Evolutionary conservation across 371 early-diverging fungal species (phyloP).

Genomic region (Phascolomyces articulosus): DNA sequence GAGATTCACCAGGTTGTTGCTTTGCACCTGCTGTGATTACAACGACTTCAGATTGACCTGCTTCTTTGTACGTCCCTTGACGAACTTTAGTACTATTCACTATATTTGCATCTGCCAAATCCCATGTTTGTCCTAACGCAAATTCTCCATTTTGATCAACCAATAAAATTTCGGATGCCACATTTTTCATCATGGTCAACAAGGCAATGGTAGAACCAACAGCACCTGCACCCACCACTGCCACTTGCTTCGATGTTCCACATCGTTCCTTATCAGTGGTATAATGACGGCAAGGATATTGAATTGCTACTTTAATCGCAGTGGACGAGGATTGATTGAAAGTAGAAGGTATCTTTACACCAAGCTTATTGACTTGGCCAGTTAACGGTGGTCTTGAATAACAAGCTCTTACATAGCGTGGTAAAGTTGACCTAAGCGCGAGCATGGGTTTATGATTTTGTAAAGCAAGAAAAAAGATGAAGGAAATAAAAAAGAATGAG

Average conservation of each 20-base stretch:
- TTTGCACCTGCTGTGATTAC: slow-evolving; percentile 90
- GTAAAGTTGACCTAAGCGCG: too few relatives aligned
- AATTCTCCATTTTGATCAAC: slow-evolving; percentile 69
- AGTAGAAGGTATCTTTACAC: too few relatives aligned
- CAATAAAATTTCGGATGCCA: slow-evolving; percentile 72
- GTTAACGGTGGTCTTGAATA: too few relatives aligned
- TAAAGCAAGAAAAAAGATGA: too few relatives aligned
- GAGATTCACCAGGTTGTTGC: slow-evolving; percentile 78
- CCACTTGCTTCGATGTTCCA: slow-evolving; percentile 28
- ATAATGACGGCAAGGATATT: neutral
- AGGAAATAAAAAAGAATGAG: too few relatives aligned
- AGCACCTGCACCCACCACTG: slow-evolving; percentile 83
- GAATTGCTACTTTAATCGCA: neutral
- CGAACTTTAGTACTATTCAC: slow-evolving; percentile 67
- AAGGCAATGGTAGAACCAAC: slow-evolving; percentile 84
- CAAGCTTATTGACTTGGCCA: too few relatives aligned
- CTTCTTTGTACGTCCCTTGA: slow-evolving; percentile 65
- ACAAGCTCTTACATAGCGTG: too few relatives aligned
- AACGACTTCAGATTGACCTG: slow-evolving; percentile 84
- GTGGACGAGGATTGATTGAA: too few relatives aligned
- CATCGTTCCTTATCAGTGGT: neutral
- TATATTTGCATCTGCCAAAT: slow-evolving; percentile 78
- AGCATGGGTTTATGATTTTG: too few relatives aligned
- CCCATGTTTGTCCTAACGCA: slow-evolving; percentile 77
- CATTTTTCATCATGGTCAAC: slow-evolving; percentile 70